A percentile compares a stretch with the other conserved stretches of the same genome.
Evolutionary conservation across 2,329 filamentous ascomycete species (phyloP).

Genomic region (Hirsutella minnesotensis): DNA sequence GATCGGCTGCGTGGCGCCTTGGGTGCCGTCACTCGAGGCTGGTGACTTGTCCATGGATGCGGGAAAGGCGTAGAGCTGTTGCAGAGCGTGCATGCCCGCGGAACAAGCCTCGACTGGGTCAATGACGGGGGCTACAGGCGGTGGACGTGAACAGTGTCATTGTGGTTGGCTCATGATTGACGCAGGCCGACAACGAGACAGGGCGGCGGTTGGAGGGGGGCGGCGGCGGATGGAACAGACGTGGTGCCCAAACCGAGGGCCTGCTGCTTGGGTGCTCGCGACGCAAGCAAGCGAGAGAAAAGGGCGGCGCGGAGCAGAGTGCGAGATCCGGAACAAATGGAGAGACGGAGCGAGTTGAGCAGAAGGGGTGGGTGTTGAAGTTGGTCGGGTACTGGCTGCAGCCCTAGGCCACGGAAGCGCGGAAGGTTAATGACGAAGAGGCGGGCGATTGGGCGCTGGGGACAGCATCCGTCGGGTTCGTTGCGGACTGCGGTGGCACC

Average conservation of each 20-base stretch:
- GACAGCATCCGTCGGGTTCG: constrained; percentile 1
- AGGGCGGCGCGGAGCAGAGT: neutral
- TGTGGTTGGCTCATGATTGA: constrained; percentile 22
- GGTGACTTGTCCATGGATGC: constrained; percentile 23
- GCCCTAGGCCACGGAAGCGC: constrained; percentile 3
- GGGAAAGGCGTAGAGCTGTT: constrained; percentile 14
- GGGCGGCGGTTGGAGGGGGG: neutral
- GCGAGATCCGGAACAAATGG: constrained; percentile 1
- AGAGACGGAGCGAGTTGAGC: neutral
- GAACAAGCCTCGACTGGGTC: constrained; percentile 17
- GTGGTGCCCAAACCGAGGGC: constrained; percentile 2
- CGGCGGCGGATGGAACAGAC: constrained; percentile 4
- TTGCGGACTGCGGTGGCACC: constrained; percentile 6
- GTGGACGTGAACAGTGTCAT: constrained; percentile 18
- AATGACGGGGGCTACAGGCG: constrained; percentile 13
- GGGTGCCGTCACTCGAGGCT: constrained; percentile 7
- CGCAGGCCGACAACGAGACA: constrained; percentile 3
- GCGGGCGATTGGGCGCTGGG: constrained; percentile 4
- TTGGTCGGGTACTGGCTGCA: constrained; percentile 1
- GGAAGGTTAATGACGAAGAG: constrained; percentile 3
- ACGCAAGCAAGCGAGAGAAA: no score
- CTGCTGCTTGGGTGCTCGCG: neutral
- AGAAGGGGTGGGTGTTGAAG: neutral
- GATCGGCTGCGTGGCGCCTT: constrained; percentile 8
- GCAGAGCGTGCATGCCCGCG: constrained; percentile 20